Percentiles rank a stretch among this genome's conserved stretches.
Evolutionary conservation across 768 basidiomycete species (phyloP).

Genomic region (Hirschioporus abietinus): DNA sequence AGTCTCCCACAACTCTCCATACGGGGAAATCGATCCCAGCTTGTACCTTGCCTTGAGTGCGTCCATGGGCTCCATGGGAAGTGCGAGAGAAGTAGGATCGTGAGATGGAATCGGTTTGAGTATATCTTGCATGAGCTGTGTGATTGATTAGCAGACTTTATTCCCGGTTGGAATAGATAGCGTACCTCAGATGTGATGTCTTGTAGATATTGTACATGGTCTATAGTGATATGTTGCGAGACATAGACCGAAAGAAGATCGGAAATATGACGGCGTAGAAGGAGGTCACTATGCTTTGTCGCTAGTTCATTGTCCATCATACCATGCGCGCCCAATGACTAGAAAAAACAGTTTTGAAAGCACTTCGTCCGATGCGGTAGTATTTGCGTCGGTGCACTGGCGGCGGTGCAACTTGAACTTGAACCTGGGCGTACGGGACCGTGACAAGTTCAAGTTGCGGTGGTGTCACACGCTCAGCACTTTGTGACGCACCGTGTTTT

Average conservation of each 20-base stretch:
- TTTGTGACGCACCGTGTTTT: too few relatives aligned
- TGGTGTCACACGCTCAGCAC: too few relatives aligned
- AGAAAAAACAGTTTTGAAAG: too few relatives aligned
- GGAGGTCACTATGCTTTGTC: neutral
- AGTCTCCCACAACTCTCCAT: slow-evolving; percentile 42
- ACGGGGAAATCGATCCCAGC: slow-evolving; percentile 29
- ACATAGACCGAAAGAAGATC: neutral
- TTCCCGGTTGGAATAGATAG: neutral
- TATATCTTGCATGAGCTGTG: neutral
- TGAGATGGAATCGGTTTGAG: slow-evolving; percentile 31
- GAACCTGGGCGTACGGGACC: too few relatives aligned
- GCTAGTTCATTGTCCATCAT: neutral
- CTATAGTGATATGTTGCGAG: neutral
- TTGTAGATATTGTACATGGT: neutral
- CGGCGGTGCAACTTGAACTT: too few relatives aligned
- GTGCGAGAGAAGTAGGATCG: slow-evolving; percentile 45
- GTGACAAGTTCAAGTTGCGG: too few relatives aligned
- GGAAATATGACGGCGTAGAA: neutral
- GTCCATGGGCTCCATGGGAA: slow-evolving; percentile 54
- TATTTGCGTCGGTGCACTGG: too few relatives aligned
- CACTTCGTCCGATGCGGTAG: too few relatives aligned
- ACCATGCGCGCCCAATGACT: too few relatives aligned
- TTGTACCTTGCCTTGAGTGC: slow-evolving; percentile 31
- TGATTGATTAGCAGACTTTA: neutral
- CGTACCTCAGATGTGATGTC: neutral